Conservation (phyloP, 257 asterid species). For the Thymus mandschuricus region DNA sequence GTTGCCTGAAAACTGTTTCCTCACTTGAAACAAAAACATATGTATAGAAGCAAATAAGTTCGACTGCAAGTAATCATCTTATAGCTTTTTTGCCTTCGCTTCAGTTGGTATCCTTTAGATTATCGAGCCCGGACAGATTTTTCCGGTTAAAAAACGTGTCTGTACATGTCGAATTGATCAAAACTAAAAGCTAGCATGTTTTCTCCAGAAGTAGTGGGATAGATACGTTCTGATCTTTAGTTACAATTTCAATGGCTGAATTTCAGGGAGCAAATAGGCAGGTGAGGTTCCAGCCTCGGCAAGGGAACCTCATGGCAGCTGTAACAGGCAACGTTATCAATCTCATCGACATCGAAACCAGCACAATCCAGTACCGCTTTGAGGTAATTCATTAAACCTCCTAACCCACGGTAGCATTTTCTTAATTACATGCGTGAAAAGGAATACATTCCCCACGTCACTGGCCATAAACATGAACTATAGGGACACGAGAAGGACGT, state of each 20-base stretch:
- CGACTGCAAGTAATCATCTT: no score
- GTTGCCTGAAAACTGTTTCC: not conserved
- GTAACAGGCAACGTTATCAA: slow-evolving; percentile 46
- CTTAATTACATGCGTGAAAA: not conserved
- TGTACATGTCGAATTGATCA: no score
- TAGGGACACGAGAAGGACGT: slow-evolving; percentile 52
- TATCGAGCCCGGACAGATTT: no score
- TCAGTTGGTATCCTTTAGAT: no score
- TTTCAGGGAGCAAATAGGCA: slow-evolving; percentile 50
- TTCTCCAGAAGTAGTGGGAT: no score
- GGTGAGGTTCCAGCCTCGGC: slow-evolving; percentile 53
- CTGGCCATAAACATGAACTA: no score
- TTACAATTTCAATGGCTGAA: slow-evolving; percentile 11
- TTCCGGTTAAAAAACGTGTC: no score
- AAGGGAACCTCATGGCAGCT: slow-evolving; percentile 46
- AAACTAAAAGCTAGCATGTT: no score
- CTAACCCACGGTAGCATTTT: no score
- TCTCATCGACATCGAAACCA: slow-evolving; percentile 46
- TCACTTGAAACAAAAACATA: no score
- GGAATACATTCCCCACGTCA: not conserved
- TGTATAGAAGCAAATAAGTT: no score
- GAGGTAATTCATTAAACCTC: slow-evolving; percentile 35
- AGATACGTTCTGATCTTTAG: not conserved
- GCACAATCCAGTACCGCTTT: slow-evolving; percentile 28
- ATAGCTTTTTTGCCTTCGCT: no score